Evolutionary conservation across 441 rosid species (phyloP).

Genomic region (Gossypium davidsonii): DNA sequence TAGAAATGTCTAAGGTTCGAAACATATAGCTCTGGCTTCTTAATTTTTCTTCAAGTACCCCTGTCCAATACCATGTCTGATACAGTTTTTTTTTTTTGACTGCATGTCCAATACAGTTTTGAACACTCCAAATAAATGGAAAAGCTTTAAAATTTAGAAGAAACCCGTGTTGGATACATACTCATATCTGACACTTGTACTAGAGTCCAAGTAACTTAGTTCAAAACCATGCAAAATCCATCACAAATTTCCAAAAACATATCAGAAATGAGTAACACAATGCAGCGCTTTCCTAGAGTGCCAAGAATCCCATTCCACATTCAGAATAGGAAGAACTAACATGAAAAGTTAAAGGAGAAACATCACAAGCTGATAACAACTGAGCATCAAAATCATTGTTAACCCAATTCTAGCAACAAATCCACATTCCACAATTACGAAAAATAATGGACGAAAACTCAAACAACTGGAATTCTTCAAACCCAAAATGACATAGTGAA

Average conservation of each 20-base stretch:
- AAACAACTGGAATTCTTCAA: neutral
- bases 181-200: neutral
- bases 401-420: neutral
- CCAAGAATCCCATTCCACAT: neutral
- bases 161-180: neutral
- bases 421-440: neutral
- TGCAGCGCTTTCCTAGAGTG: neutral
- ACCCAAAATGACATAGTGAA: neutral
- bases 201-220: neutral
- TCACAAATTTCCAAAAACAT: neutral
- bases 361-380: neutral
- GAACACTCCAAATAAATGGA: neutral
- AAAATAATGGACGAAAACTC: neutral
- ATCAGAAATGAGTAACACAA: neutral
- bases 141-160: neutral
- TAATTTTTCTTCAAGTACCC: neutral
- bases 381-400: slow-evolving; percentile 1
- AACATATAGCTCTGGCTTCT: neutral
- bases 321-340: neutral
- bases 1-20: neutral
- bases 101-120: neutral
- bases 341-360: neutral
- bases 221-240: neutral
- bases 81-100: too few relatives aligned
- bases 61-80: neutral